phyloP scores from a whole-genome alignment of 2,329 filamentous ascomycete genomes.

The Hymenoscyphus linearis region DNA sequence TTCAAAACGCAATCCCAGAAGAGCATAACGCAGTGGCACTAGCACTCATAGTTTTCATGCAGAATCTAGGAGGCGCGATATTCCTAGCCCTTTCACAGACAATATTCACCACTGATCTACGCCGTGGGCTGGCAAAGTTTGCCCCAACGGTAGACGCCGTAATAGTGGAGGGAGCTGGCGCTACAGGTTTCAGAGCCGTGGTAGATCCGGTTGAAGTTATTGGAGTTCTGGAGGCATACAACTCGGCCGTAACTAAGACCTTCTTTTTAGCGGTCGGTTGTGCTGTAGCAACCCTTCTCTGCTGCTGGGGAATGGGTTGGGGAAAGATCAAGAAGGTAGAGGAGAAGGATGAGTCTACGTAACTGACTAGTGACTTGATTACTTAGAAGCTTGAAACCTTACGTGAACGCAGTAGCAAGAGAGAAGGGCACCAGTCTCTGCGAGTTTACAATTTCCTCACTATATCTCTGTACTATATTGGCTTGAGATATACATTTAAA shows the following conservation, averaged over 20 bases:
- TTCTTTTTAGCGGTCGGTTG: conserved; percentile 38
- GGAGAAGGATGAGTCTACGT: too few species aligned
- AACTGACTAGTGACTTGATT: too few species aligned
- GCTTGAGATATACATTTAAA: too few species aligned
- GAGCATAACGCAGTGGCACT: conserved; percentile 29
- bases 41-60: conserved; percentile 32
- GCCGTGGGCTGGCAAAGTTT: conserved; percentile 28
- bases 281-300: conserved; percentile 31
- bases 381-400: too few species aligned
- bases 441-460: too few species aligned
- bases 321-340: conserved; percentile 38
- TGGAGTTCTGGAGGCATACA: conserved; percentile 38
- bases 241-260: conserved; percentile 33
- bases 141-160: conserved; percentile 32
- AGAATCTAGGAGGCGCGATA: conserved; percentile 28
- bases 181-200: conserved; percentile 34
- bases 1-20: background rate
- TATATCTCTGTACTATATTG: too few species aligned
- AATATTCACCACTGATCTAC: conserved; percentile 25
- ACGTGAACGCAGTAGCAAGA: too few species aligned
- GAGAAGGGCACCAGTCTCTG: too few species aligned
- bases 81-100: conserved; percentile 24
- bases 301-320: conserved; percentile 42
- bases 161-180: conserved; percentile 36
- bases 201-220: conserved; percentile 29